Conservation (phyloP, 257 asterid genomes). For the Jaltomata sinuosa region DNA sequence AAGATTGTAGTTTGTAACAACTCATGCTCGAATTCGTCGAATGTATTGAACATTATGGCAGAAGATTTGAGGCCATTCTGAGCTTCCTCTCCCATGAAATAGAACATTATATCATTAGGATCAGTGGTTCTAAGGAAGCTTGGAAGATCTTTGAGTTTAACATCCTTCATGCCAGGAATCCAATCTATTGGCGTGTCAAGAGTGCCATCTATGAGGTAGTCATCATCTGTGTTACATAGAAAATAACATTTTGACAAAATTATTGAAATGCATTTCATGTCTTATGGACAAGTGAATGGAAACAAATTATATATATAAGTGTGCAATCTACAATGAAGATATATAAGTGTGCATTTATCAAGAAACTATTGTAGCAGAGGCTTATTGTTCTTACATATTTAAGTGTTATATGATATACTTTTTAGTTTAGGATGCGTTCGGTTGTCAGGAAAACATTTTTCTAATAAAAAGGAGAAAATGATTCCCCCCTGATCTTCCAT, state of each 20-base stretch:
- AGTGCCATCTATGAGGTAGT: constrained; percentile 39
- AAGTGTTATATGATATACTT: too few species aligned
- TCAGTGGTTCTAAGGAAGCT: constrained; percentile 40
- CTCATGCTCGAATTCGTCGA: constrained; percentile 29
- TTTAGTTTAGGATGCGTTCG: too few species aligned
- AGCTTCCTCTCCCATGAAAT: constrained; percentile 39
- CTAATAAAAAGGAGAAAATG: too few species aligned
- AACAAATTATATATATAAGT: too few species aligned
- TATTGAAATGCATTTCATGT: not conserved
- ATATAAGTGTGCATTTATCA: too few species aligned
- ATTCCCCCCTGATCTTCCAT: too few species aligned
- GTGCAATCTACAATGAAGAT: too few species aligned
- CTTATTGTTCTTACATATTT: too few species aligned
- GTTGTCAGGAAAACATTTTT: too few species aligned
- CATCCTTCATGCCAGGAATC: constrained; percentile 35
- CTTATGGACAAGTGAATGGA: not conserved
- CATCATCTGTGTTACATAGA: constrained; percentile 20
- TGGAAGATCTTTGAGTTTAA: constrained; percentile 42
- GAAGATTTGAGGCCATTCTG: constrained; percentile 27
- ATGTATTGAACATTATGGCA: constrained; percentile 46
- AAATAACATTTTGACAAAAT: not conserved
- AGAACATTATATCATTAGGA: constrained; percentile 51
- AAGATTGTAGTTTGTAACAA: constrained; percentile 25
- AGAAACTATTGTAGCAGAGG: too few species aligned
- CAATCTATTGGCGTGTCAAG: constrained; percentile 36